Evolutionary conservation across 176 grass and related monocot genomes (phyloP).

Genomic region (Rhynchospora breviuscula): DNA sequence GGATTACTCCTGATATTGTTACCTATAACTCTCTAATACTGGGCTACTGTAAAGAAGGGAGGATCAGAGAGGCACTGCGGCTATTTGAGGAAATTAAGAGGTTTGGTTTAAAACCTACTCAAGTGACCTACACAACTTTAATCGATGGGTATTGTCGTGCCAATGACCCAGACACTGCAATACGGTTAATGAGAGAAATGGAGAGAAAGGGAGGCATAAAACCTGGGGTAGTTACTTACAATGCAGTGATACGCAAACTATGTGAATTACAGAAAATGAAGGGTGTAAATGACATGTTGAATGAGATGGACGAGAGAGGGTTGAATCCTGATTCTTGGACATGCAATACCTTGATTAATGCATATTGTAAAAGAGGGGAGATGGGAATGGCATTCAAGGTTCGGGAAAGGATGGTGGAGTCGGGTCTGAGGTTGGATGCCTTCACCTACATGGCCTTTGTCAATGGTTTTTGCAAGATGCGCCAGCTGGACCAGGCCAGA

Average conservation of each 20-base stretch:
- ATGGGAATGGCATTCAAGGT: constrained; percentile 65
- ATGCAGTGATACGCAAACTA: constrained; percentile 68
- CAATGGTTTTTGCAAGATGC: constrained; percentile 77
- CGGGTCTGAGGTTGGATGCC: constrained; percentile 63
- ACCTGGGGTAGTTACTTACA: constrained; percentile 57
- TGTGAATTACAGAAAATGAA: constrained; percentile 77
- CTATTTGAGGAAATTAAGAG: constrained; percentile 49
- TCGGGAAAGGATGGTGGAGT: constrained; percentile 73
- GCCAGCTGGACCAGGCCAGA: constrained; percentile 62
- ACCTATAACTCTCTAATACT: constrained; percentile 76
- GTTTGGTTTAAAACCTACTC: constrained; percentile 22
- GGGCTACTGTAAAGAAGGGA: constrained; percentile 66
- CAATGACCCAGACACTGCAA: constrained; percentile 39
- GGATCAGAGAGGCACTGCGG: constrained; percentile 52
- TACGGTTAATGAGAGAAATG: constrained; percentile 56
- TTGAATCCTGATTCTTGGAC: constrained; percentile 72
- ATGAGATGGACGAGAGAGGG: constrained; percentile 74
- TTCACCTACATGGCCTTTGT: constrained; percentile 90
- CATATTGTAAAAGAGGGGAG: constrained; percentile 77
- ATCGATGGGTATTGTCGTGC: constrained; percentile 73
- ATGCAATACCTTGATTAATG: constrained; percentile 85
- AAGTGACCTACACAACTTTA: constrained; percentile 70
- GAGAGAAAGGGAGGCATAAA: constrained; percentile 49
- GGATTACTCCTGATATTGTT: constrained; percentile 45
- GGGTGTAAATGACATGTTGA: constrained; percentile 53